These are phyloP conservation scores for Candida succiphila DNA, from an alignment of 805 yeast species.

Conservation along the genomic window DNA sequence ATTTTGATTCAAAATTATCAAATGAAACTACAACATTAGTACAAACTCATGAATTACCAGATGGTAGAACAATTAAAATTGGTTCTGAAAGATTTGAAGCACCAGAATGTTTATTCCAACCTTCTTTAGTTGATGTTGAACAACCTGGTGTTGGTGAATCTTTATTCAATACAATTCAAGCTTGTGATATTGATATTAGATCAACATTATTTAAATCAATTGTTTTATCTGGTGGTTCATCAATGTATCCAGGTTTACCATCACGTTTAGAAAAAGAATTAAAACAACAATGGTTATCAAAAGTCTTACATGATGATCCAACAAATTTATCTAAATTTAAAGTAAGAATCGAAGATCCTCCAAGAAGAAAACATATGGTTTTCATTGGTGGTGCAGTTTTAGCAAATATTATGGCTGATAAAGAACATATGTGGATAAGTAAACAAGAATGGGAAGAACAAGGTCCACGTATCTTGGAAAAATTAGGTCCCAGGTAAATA, in stretches of 20 bases:
- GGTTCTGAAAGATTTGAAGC: conserved; percentile 96
- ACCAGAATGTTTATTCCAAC: conserved; percentile 96
- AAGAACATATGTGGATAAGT: conserved; percentile 96
- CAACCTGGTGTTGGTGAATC: conserved; percentile 96
- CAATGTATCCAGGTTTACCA: conserved; percentile 98
- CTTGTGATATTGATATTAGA: conserved; percentile 91
- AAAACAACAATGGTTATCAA: conserved; percentile 91
- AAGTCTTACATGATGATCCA: conserved; percentile 81
- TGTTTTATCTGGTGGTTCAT: conserved; percentile 94
- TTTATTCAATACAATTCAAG: conserved; percentile 83
- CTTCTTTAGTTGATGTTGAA: conserved; percentile 88
- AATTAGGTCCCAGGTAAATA: conserved; percentile 80
- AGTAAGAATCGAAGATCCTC: conserved; percentile 96
- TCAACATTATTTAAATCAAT: conserved; percentile 82
- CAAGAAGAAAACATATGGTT: conserved; percentile 98
- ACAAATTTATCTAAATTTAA: conserved; percentile 82
- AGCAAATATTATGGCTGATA: conserved; percentile 96
- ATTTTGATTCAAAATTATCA: conserved; percentile 77
- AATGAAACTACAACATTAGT: conserved; percentile 94
- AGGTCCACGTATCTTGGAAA: conserved; percentile 75
- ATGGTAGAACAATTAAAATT: conserved; percentile 87
- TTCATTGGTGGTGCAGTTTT: conserved; percentile 97
- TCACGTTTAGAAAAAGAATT: conserved; percentile 91
- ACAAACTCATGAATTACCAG: conserved; percentile 88
- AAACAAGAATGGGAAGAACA: conserved; percentile 98